Conservation (phyloP, 495 filamentous ascomycete genomes). For the Clohesyomyces aquaticus region DNA sequence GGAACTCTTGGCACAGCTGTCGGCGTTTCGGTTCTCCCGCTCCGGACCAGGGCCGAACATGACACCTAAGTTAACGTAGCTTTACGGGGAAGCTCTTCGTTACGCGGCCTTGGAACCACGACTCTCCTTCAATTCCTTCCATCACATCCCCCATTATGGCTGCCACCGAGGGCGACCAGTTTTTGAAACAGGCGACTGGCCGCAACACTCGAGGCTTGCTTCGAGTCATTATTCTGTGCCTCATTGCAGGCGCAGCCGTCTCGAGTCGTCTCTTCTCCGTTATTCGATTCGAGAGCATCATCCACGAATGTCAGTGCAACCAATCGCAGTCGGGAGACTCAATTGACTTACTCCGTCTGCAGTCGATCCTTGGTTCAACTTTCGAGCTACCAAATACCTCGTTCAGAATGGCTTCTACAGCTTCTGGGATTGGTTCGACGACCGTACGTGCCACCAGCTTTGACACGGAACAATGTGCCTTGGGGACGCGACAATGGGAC, state of each 20-base stretch:
- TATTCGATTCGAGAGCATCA: slow-evolving; percentile 99
- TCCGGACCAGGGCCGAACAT: slow-evolving; percentile 10
- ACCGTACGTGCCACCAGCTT: slow-evolving; percentile 63
- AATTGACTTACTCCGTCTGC: slow-evolving; percentile 34
- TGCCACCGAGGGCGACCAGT: slow-evolving; percentile 50
- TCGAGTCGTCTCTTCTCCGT: slow-evolving; percentile 97
- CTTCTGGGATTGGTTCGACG: slow-evolving; percentile 99
- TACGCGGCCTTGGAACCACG: slow-evolving; percentile 27
- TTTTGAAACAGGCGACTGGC: slow-evolving; percentile 69
- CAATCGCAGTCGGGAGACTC: slow-evolving; percentile 11
- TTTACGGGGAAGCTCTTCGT: slow-evolving; percentile 11
- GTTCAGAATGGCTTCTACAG: slow-evolving; percentile 95
- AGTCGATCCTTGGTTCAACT: slow-evolving; percentile 99
- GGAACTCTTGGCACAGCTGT: not conserved
- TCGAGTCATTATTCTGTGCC: slow-evolving; percentile 86
- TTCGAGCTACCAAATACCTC: slow-evolving; percentile 96
- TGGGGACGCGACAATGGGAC: slow-evolving; percentile 1
- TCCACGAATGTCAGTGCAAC: slow-evolving; percentile 87
- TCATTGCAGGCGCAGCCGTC: slow-evolving; percentile 90
- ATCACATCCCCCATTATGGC: slow-evolving; percentile 28
- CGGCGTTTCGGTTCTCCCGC: slow-evolving; percentile 2
- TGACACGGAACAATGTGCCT: not conserved
- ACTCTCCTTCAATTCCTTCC: slow-evolving; percentile 23
- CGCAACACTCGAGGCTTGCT: slow-evolving; percentile 82
- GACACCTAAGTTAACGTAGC: slow-evolving; percentile 33